Conservation (phyloP, 2,329 filamentous ascomycete genomes). For the Sarocladiaceae sp. region DNA sequence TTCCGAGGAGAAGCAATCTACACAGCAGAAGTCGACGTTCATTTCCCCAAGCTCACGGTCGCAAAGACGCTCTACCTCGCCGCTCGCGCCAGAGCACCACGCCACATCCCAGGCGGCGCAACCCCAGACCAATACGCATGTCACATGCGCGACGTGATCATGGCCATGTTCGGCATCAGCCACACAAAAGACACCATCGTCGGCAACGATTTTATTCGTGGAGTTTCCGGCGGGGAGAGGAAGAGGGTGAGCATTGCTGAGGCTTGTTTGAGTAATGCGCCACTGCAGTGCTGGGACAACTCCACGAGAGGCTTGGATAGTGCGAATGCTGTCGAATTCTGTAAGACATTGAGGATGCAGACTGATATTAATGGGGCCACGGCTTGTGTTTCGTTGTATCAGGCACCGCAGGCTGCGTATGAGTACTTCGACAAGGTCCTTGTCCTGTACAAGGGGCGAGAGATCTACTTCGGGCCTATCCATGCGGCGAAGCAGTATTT, state of each 20-base stretch:
- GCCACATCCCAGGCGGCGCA: constrained; percentile 55
- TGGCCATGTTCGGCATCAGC: constrained; percentile 73
- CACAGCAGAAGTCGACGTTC: constrained; percentile 77
- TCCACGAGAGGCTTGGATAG: constrained; percentile 70
- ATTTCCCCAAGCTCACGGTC: constrained; percentile 73
- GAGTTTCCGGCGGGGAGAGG: constrained; percentile 70
- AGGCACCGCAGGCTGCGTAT: constrained; percentile 61
- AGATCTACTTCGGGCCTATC: constrained; percentile 60
- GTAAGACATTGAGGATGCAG: constrained; percentile 63
- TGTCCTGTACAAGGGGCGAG: constrained; percentile 56
- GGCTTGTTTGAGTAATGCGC: constrained; percentile 52
- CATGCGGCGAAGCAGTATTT: constrained; percentile 62
- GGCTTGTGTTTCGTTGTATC: constrained; percentile 69
- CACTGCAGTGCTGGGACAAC: constrained; percentile 67
- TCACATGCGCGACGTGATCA: constrained; percentile 66
- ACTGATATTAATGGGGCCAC: constrained; percentile 64
- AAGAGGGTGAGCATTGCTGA: constrained; percentile 63
- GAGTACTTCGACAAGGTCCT: constrained; percentile 58
- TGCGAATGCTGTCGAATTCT: constrained; percentile 73
- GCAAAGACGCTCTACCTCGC: constrained; percentile 78
- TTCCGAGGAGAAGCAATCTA: constrained; percentile 86
- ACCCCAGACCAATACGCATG: constrained; percentile 49
- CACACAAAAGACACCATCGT: constrained; percentile 72
- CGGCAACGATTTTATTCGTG: constrained; percentile 71
- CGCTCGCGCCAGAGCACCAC: constrained; percentile 63